Evolutionary conservation across 1,139 yeast genomes (phyloP).

Genomic region (Pichia cactophila): DNA sequence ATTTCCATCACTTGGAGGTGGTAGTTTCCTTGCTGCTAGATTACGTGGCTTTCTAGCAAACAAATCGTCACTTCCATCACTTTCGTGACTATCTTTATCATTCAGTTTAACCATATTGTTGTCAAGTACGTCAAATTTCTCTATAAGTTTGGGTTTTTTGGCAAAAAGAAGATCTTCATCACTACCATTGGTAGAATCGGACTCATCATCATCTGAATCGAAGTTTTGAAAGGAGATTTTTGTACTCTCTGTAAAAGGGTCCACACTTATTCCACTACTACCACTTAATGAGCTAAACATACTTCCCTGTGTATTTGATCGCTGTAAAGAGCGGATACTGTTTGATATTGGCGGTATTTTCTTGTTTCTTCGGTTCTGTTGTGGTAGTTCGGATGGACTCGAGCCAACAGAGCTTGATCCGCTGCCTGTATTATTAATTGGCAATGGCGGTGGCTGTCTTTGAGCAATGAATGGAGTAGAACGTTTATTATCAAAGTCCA

Average conservation of each 20-base stretch:
- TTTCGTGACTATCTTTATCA: not conserved
- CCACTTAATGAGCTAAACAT: slow-evolving; percentile 9
- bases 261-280: slow-evolving; percentile 23
- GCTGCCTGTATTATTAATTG: slow-evolving; percentile 6
- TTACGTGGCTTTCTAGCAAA: slow-evolving; percentile 1
- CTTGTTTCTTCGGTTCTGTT: not conserved
- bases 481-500: slow-evolving; percentile 75
- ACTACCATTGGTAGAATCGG: slow-evolving; percentile 16
- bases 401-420: slow-evolving; percentile 1
- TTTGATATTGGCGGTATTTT: slow-evolving; percentile 4
- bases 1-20: not conserved
- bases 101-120: not conserved
- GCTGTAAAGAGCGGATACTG: slow-evolving; percentile 8
- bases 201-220: slow-evolving; percentile 6
- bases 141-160: slow-evolving; percentile 7
- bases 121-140: not conserved
- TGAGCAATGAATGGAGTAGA: slow-evolving; percentile 54
- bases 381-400: slow-evolving; percentile 1
- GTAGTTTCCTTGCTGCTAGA: not conserved
- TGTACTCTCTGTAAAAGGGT: slow-evolving; percentile 54
- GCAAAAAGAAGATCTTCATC: slow-evolving; percentile 14
- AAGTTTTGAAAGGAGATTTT: slow-evolving; percentile 46
- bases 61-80: slow-evolving; percentile 1
- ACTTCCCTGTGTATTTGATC: slow-evolving; percentile 13
- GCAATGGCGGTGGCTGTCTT: slow-evolving; percentile 28